Conservation (phyloP, 768 basidiomycete genomes). For the Coprinellus micaceus region DNA sequence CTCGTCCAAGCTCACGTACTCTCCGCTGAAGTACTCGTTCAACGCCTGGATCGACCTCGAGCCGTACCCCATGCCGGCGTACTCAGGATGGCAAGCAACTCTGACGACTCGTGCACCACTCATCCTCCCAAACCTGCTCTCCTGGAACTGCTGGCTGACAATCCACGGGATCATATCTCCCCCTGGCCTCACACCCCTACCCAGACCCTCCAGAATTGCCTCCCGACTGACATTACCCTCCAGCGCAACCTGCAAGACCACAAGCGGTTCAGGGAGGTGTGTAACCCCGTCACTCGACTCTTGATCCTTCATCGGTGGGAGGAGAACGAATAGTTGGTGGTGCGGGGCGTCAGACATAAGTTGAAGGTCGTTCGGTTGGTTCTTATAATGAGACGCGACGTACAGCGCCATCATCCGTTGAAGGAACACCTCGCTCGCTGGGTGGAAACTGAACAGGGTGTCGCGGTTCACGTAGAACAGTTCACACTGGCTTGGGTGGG, state of each 20-base stretch:
- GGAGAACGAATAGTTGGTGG: slow-evolving; percentile 92
- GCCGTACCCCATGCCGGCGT: slow-evolving; percentile 97
- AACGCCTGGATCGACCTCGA: slow-evolving; percentile 82
- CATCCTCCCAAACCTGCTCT: slow-evolving; percentile 86
- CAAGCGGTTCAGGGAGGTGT: slow-evolving; percentile 91
- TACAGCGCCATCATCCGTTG: slow-evolving; percentile 99
- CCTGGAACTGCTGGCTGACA: slow-evolving; percentile 91
- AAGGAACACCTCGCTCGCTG: slow-evolving; percentile 94
- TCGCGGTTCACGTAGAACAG: slow-evolving; percentile 95
- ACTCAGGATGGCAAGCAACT: slow-evolving; percentile 95
- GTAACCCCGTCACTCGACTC: slow-evolving; percentile 23
- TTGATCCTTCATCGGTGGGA: slow-evolving; percentile 81
- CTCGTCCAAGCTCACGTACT: slow-evolving; percentile 87
- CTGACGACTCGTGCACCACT: slow-evolving; percentile 90
- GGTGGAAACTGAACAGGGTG: slow-evolving; percentile 95
- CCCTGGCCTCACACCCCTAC: slow-evolving; percentile 78
- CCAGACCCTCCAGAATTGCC: slow-evolving; percentile 80
- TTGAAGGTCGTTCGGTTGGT: slow-evolving; percentile 98
- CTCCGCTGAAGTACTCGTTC: slow-evolving; percentile 89
- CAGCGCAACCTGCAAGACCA: slow-evolving; percentile 92
- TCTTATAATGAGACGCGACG: slow-evolving; percentile 98
- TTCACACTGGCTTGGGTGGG: slow-evolving; percentile 58
- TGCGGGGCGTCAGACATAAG: slow-evolving; percentile 95
- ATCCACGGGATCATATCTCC: slow-evolving; percentile 99
- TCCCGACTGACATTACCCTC: slow-evolving; percentile 90